Conservation (phyloP, 2,329 filamentous ascomycete genomes). For the Epichloe glyceriae region DNA sequence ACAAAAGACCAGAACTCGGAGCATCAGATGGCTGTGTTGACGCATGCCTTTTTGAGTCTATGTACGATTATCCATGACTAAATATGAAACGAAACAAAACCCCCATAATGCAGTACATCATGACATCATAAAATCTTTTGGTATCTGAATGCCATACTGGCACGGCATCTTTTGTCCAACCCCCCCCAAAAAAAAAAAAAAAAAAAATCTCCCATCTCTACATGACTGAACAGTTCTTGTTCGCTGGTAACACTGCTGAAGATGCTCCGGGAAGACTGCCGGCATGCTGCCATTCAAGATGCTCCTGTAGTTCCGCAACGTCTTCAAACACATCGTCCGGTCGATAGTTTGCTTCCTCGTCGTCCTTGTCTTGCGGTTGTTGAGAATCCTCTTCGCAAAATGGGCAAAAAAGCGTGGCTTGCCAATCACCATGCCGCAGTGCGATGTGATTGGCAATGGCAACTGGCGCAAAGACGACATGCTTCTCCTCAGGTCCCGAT, state of each 20-base stretch:
- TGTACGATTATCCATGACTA: slow-evolving; percentile 13
- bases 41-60: slow-evolving; percentile 3
- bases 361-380: slow-evolving; percentile 29
- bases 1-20: not conserved
- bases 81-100: slow-evolving; percentile 2
- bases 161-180: too few species aligned
- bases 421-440: slow-evolving; percentile 37
- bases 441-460: slow-evolving; percentile 45
- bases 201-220: slow-evolving; percentile 12
- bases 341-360: slow-evolving; percentile 35
- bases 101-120: slow-evolving; percentile 4
- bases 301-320: slow-evolving; percentile 36
- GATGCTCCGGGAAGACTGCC: slow-evolving; percentile 25
- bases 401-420: slow-evolving; percentile 38
- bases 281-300: slow-evolving; percentile 44
- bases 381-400: slow-evolving; percentile 42
- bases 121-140: not conserved
- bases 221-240: slow-evolving; percentile 34
- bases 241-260: slow-evolving; percentile 17
- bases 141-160: not conserved
- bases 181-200: too few species aligned
- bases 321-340: slow-evolving; percentile 39
- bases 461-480: slow-evolving; percentile 41
- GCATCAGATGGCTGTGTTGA: not conserved
- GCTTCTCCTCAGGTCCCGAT: slow-evolving; percentile 32